Evolutionary conservation across 371 early-diverging fungal species (phyloP), one percentile per base, ranked within the genome.

Genomic region (Mortierella sp.): DNA sequence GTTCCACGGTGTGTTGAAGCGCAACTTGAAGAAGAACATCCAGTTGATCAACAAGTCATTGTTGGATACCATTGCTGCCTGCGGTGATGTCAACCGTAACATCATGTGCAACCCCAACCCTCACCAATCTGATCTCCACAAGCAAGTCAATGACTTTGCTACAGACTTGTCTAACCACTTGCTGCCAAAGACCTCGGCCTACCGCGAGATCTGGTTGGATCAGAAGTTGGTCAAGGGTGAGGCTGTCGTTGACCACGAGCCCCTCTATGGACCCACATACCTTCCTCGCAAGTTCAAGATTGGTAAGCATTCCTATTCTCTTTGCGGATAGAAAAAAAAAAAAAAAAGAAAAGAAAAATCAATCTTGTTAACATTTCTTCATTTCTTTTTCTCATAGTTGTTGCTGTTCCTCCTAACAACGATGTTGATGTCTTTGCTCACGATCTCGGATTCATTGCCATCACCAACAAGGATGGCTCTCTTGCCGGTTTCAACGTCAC

Each of bases 61-160:
- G 72, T 89, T 97, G 85, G 94, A 94, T 85, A 96, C 97, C 28
- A 88, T 97, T 52, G 97, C 97, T 61, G 97, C 97, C 49, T 97
- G 97, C 86, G 97, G 97, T 78, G 97, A 97, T 88, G 97, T 97
- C 71, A 97, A 97, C 88, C 93, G 97, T 78, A 97, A 97, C 87
- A 96, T 97, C 72, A 96, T 96, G 89, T 93, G 94, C 77, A 93
- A 93, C 71, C 93, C 96, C 66, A 93, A 94, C 83, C 96, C 96
- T 74, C 87, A 90, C 62, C 88, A 90, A 70, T 90, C 95, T 49
- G 89, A 93, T 62, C 83, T 97, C 32, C 96, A 96, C 84, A 88
- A 85, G 43, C 91, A 96, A 70, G 92, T 97, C 18, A 89, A 89
- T 64, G 87, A 90, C 51, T 94, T 96, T 68, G 87, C 94, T 18